Evolutionary conservation across 1,284 basidiomycete species (phyloP).

Genomic region (Apiotrichum siamense): DNA sequence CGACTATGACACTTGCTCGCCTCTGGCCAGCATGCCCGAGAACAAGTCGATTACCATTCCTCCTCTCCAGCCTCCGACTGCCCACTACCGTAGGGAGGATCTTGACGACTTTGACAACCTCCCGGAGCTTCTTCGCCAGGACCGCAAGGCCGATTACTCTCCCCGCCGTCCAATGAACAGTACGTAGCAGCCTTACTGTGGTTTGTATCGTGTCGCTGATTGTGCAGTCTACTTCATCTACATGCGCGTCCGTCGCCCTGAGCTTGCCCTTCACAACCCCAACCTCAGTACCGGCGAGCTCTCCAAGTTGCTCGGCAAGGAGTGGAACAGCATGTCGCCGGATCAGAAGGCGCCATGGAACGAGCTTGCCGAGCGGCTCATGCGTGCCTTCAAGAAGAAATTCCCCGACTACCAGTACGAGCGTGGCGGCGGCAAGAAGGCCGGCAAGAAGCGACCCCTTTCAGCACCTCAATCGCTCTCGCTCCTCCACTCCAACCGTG

Average conservation of each 20-base stretch:
- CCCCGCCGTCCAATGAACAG: constrained; percentile 20
- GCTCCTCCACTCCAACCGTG: constrained; percentile 2
- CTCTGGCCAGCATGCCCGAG: constrained; percentile 7
- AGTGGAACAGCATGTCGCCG: constrained; percentile 13
- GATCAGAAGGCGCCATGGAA: constrained; percentile 18
- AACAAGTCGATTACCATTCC: constrained; percentile 10
- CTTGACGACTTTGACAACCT: constrained; percentile 18
- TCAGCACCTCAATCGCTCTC: constrained; percentile 2
- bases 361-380: constrained; percentile 15
- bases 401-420: constrained; percentile 23
- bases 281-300: constrained; percentile 16
- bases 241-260: constrained; percentile 17
- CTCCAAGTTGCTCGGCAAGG: constrained; percentile 18
- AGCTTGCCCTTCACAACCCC: constrained; percentile 17
- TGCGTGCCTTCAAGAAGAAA: constrained; percentile 20
- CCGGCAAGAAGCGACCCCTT: constrained; percentile 3
- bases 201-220: background rate
- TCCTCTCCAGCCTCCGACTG: constrained; percentile 6
- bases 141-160: constrained; percentile 13
- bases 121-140: constrained; percentile 18
- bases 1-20: constrained; percentile 10
- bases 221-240: constrained; percentile 17
- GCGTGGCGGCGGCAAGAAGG: constrained; percentile 13
- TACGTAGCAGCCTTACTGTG: background rate
- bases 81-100: constrained; percentile 2